Evolutionary conservation across 768 basidiomycete genomes (phyloP).

Genomic region (Mycena haematopus): DNA sequence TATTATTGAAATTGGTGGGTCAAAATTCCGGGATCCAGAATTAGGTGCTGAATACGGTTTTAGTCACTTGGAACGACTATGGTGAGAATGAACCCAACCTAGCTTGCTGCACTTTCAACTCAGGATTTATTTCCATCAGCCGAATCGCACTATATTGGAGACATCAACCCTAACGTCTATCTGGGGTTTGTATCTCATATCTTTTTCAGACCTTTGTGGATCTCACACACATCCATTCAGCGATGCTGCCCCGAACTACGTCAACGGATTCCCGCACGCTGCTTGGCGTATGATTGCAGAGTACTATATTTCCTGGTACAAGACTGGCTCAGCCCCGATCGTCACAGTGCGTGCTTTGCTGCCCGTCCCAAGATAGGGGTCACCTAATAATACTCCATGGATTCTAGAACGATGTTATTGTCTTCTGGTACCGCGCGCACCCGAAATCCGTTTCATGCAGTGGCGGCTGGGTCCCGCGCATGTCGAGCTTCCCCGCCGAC

Average conservation of each 20-base stretch:
- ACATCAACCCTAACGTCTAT: constrained; percentile 35
- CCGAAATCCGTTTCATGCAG: constrained; percentile 34
- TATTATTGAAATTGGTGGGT: constrained; percentile 33
- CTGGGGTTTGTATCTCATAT: constrained; percentile 20
- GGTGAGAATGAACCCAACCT: constrained; percentile 13
- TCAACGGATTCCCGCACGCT: constrained; percentile 34
- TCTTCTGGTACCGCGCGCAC: constrained; percentile 36
- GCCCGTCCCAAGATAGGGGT: too few relatives aligned
- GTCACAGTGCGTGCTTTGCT: constrained; percentile 34
- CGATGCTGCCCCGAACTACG: constrained; percentile 33
- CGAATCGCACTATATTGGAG: constrained; percentile 50
- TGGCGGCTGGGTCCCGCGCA: constrained; percentile 36
- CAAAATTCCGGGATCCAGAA: too few relatives aligned
- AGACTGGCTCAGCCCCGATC: constrained; percentile 31
- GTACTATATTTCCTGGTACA: constrained; percentile 36
- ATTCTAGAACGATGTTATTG: constrained; percentile 31
- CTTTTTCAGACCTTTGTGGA: neutral
- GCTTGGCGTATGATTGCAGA: constrained; percentile 35
- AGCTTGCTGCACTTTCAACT: too few relatives aligned
- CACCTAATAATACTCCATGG: constrained; percentile 11
- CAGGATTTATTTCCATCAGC: constrained; percentile 18
- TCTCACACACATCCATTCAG: neutral
- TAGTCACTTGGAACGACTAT: constrained; percentile 33
- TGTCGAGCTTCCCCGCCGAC: constrained; percentile 40
- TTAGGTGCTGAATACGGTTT: neutral